Evolutionary conservation across 1,284 basidiomycete species (phyloP).

Genomic region (Ganoderma resinaceum): DNA sequence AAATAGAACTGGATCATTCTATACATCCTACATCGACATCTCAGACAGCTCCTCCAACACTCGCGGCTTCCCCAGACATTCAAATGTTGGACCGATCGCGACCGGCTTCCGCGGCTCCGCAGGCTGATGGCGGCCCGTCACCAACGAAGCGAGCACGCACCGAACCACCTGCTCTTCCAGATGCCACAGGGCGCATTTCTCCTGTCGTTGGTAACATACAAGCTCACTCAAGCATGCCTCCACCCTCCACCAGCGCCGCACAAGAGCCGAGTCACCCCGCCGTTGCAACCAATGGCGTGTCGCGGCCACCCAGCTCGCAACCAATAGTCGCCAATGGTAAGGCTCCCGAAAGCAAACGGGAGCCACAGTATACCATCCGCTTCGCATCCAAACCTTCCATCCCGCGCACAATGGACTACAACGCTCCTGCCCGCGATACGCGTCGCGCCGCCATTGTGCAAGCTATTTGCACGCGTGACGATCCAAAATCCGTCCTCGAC

Average conservation of each 20-base stretch:
- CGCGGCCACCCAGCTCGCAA: slow-evolving; percentile 33
- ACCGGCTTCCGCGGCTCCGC: slow-evolving; percentile 55
- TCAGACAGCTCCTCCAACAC: slow-evolving; percentile 42
- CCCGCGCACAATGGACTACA: slow-evolving; percentile 62
- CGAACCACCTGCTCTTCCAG: slow-evolving; percentile 48
- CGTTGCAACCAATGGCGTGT: slow-evolving; percentile 25
- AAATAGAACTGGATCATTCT: slow-evolving; percentile 46
- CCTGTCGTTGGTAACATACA: slow-evolving; percentile 17
- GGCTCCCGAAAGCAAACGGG: slow-evolving; percentile 24
- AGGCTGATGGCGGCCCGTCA: slow-evolving; percentile 58
- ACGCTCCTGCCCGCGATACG: slow-evolving; percentile 65
- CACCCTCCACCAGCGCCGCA: slow-evolving; percentile 21
- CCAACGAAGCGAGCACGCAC: slow-evolving; percentile 71
- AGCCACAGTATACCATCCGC: slow-evolving; percentile 52
- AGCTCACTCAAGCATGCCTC: slow-evolving; percentile 29
- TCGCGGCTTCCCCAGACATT: slow-evolving; percentile 52
- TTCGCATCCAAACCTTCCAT: slow-evolving; percentile 74
- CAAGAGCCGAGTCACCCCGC: slow-evolving; percentile 20
- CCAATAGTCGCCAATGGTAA: slow-evolving; percentile 34
- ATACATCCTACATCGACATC: slow-evolving; percentile 25
- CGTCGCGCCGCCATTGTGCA: slow-evolving; percentile 67
- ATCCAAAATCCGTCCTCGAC: slow-evolving; percentile 66
- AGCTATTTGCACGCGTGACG: slow-evolving; percentile 71
- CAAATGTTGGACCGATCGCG: slow-evolving; percentile 53
- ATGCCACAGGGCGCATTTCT: slow-evolving; percentile 26